These are phyloP conservation scores for Odontarrhena argentea DNA, from an alignment of 345 rosid species.

Conservation along the genomic window DNA sequence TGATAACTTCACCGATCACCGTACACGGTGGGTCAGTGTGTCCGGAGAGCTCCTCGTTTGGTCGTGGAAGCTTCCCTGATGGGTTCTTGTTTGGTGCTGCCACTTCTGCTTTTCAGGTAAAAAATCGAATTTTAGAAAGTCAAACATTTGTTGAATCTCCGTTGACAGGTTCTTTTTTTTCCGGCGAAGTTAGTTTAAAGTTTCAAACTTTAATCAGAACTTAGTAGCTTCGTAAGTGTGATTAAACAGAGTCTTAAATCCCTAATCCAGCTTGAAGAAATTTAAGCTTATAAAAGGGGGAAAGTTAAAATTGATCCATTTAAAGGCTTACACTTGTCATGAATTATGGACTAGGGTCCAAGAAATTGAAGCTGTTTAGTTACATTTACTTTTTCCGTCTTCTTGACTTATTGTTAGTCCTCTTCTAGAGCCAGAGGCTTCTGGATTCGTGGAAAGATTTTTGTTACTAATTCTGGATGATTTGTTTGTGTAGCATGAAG, in stretches of 20 bases:
- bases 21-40: slow-evolving; percentile 28
- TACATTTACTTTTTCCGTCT: slow-evolving; percentile 5
- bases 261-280: neutral
- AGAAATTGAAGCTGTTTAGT: neutral
- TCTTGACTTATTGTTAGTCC: slow-evolving; percentile 3
- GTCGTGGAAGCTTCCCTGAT: slow-evolving; percentile 41
- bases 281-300: neutral
- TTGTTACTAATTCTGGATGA: neutral
- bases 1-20: slow-evolving; percentile 23
- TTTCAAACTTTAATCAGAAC: no score
- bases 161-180: neutral
- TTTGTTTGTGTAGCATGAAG: slow-evolving; percentile 39
- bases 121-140: slow-evolving; percentile 5
- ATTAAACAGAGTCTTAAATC: neutral
- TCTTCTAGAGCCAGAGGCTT: neutral
- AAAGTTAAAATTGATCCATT: slow-evolving; percentile 6
- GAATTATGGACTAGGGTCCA: neutral
- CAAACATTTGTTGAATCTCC: slow-evolving; percentile 8
- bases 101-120: slow-evolving; percentile 45
- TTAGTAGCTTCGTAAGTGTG: slow-evolving; percentile 11
- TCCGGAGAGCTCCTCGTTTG: slow-evolving; percentile 31
- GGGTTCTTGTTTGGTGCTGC: slow-evolving; percentile 48
- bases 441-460: neutral
- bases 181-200: neutral
- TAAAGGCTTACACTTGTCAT: slow-evolving; percentile 5